Conservation (phyloP, 2,329 filamentous ascomycete species). For the Hymenotorrendiella dingleyae region DNA sequence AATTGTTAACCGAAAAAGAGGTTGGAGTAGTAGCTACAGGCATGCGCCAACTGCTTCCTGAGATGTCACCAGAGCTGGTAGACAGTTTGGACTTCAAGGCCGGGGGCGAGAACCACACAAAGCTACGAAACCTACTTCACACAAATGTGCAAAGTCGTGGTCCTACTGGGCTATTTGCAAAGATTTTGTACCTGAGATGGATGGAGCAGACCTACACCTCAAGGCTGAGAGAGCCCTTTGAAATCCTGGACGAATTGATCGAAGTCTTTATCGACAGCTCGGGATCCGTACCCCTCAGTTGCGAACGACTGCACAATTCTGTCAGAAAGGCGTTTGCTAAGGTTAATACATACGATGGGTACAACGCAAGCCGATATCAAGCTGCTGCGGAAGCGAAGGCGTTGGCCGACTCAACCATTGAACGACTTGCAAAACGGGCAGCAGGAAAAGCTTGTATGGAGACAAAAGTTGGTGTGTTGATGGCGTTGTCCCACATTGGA, state of each 20-base stretch:
- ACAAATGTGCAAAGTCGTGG: too few species aligned
- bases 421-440: constrained; percentile 3
- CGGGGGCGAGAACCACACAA: neutral
- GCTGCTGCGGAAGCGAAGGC: neutral
- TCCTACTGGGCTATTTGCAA: constrained; percentile 1
- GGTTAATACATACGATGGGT: neutral
- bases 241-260: neutral
- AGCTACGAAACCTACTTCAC: neutral
- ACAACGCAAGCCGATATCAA: neutral
- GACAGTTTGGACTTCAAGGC: neutral
- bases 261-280: constrained; percentile 7
- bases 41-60: constrained; percentile 1
- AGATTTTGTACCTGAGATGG: constrained; percentile 8
- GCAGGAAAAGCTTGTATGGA: constrained; percentile 3
- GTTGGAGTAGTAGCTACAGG: constrained; percentile 1
- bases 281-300: constrained; percentile 1
- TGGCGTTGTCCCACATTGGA: constrained; percentile 8
- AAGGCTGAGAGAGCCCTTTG: neutral
- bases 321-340: neutral
- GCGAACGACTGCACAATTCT: neutral
- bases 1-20: constrained; percentile 4
- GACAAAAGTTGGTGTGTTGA: constrained; percentile 10
- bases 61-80: neutral
- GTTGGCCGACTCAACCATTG: constrained; percentile 3
- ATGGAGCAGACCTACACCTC: neutral